Conservation (phyloP, 345 rosid genomes). For the Tarenaya hassleriana region DNA sequence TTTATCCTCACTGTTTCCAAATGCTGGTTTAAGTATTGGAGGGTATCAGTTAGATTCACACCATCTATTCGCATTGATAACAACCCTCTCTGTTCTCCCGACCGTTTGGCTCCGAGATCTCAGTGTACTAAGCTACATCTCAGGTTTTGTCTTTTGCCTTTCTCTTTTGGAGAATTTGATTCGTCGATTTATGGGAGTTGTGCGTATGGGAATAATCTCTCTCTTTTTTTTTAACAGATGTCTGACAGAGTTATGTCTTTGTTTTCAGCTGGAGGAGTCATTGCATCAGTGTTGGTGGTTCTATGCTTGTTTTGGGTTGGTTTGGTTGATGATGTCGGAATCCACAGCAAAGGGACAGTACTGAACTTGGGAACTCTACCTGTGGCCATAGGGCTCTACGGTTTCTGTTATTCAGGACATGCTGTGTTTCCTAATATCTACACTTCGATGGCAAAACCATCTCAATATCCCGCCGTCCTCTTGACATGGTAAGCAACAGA, state of each 20-base stretch:
- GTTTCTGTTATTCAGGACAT: conserved; percentile 95
- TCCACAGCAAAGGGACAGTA: conserved; percentile 58
- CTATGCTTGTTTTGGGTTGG: conserved; percentile 88
- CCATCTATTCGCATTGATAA: conserved; percentile 61
- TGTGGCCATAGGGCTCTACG: conserved; percentile 93
- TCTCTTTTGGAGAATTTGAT: too few species aligned
- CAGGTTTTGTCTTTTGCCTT: conserved; percentile 46
- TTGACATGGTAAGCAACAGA: conserved; percentile 49
- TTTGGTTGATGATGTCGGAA: conserved; percentile 62
- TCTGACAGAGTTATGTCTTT: conserved; percentile 8
- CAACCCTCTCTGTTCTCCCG: conserved; percentile 75
- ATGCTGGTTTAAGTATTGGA: conserved; percentile 57
- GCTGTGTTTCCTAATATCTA: conserved; percentile 96
- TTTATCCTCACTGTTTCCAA: conserved; percentile 76
- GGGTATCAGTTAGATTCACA: conserved; percentile 48
- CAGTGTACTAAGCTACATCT: conserved; percentile 72
- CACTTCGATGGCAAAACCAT: conserved; percentile 79
- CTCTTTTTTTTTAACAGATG: not conserved
- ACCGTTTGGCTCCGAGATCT: conserved; percentile 94
- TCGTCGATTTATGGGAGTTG: too few species aligned
- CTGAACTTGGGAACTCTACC: conserved; percentile 69
- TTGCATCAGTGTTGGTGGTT: conserved; percentile 78
- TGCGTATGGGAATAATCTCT: too few species aligned
- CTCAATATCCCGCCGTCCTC: conserved; percentile 66
- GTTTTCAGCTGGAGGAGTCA: conserved; percentile 82